phyloP scores from a whole-genome alignment of 371 early-diverging fungal genomes.

The Saksenaea vasiformis region DNA sequence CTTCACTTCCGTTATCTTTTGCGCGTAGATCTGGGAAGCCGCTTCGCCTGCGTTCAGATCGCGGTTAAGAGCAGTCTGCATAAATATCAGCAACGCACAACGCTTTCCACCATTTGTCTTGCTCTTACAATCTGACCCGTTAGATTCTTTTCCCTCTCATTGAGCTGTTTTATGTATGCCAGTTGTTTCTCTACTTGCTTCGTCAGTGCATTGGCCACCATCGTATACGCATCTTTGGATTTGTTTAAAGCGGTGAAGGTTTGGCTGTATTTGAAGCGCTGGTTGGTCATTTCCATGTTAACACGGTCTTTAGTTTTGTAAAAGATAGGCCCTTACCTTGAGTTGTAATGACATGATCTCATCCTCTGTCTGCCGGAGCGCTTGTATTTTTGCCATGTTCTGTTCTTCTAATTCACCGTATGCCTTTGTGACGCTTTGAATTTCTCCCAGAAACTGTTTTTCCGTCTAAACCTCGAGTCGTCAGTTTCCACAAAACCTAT shows the following conservation, averaged over 20 bases:
- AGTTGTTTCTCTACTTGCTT: conserved; percentile 82
- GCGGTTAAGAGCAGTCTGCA: conserved; percentile 41
- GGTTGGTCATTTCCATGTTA: conserved; percentile 16
- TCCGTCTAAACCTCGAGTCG: conserved; percentile 41
- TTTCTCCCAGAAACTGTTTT: conserved; percentile 67
- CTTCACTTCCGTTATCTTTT: conserved; percentile 40
- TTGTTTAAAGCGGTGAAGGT: conserved; percentile 70
- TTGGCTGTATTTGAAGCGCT: conserved; percentile 73
- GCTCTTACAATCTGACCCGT: conserved; percentile 59
- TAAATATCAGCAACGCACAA: neutral
- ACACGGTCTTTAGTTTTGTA: neutral
- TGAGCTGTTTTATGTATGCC: conserved; percentile 75
- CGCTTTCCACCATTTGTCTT: neutral
- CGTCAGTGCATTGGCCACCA: conserved; percentile 67
- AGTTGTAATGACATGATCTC: conserved; percentile 70
- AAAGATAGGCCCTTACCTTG: conserved; percentile 42
- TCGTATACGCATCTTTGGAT: conserved; percentile 66
- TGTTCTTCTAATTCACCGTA: conserved; percentile 83
- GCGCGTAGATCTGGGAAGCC: conserved; percentile 51
- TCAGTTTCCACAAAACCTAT: neutral
- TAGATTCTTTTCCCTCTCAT: conserved; percentile 74
- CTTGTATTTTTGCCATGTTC: conserved; percentile 73
- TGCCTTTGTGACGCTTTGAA: conserved; percentile 77
- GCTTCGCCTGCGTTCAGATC: conserved; percentile 47
- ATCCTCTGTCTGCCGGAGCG: conserved; percentile 76